phyloP scores from a whole-genome alignment of 495 filamentous ascomycete genomes.

The Ascobolus immersus region DNA sequence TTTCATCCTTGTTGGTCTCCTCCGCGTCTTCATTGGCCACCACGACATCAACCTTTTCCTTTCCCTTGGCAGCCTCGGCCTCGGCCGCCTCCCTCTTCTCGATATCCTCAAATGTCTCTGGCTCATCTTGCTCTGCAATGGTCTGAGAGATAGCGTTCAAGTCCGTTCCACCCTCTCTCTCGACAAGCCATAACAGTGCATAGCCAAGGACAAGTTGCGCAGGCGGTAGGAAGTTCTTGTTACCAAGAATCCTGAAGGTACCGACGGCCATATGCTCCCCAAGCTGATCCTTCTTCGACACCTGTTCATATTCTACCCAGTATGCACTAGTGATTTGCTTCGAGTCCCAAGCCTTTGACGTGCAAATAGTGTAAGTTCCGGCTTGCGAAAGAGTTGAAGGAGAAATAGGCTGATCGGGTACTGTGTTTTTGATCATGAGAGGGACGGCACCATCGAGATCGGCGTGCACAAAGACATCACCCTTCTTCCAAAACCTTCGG shows the following conservation, averaged over 20 bases:
- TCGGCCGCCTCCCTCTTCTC: conserved; percentile 3
- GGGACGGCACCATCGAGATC: conserved; percentile 63
- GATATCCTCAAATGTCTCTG: conserved; percentile 35
- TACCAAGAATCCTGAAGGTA: conserved; percentile 51
- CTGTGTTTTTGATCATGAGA: conserved; percentile 51
- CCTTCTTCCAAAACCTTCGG: conserved; percentile 54
- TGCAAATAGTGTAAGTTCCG: conserved; percentile 54
- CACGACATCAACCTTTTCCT: conserved; percentile 12
- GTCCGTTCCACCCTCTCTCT: conserved; percentile 51
- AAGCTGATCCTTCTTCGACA: conserved; percentile 45
- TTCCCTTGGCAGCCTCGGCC: conserved; percentile 8
- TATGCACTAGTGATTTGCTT: conserved; percentile 87
- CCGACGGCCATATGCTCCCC: conserved; percentile 68
- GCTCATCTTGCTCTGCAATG: conserved; percentile 49
- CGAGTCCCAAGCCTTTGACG: conserved; percentile 77
- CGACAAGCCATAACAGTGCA: conserved; percentile 64
- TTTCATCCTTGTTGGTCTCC: conserved; percentile 13
- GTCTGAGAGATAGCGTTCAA: too few relatives aligned
- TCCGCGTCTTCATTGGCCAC: conserved; percentile 15
- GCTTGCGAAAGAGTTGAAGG: conserved; percentile 81
- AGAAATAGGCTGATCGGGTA: conserved; percentile 58
- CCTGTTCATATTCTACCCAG: conserved; percentile 74
- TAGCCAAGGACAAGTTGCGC: conserved; percentile 71
- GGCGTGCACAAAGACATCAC: conserved; percentile 77
- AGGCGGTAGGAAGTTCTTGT: conserved; percentile 75